A percentile compares a stretch with the other conserved stretches of the same genome.
Conservation (phyloP, 495 filamentous ascomycete genomes). For the Hyaloscypha finlandica region DNA sequence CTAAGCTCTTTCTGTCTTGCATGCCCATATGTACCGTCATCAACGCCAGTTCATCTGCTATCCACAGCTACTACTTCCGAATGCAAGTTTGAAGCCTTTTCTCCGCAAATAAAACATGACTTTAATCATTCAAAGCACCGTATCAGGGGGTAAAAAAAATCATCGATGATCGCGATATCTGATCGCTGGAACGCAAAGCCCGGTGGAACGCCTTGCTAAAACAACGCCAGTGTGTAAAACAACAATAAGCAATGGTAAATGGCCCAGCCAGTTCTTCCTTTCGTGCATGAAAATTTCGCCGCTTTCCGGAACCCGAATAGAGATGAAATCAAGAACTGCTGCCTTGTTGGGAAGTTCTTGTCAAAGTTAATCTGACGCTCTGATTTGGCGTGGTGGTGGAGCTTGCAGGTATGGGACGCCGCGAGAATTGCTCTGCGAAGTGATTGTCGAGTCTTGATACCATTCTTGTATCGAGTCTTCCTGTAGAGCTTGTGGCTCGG, state of each 20-base stretch:
- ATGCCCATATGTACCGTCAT: neutral
- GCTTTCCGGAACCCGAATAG: neutral
- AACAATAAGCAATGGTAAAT: slow-evolving; percentile 10
- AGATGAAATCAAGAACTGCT: neutral
- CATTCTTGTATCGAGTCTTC: slow-evolving; percentile 17
- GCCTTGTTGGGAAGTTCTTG: neutral
- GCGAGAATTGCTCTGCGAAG: slow-evolving; percentile 21
- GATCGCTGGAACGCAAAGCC: slow-evolving; percentile 10
- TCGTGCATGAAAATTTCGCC: neutral
- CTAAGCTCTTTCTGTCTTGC: neutral
- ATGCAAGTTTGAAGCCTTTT: slow-evolving; percentile 5
- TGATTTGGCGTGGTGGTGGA: neutral
- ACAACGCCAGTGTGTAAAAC: slow-evolving; percentile 15
- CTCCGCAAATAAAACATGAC: neutral
- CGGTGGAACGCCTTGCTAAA: slow-evolving; percentile 25
- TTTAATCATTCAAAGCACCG: slow-evolving; percentile 4
- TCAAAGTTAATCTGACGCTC: neutral
- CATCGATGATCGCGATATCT: neutral
- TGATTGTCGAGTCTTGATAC: slow-evolving; percentile 22
- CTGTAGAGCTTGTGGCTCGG: slow-evolving; percentile 14
- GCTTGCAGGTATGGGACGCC: slow-evolving; percentile 16
- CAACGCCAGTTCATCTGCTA: neutral
- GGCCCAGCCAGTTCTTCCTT: slow-evolving; percentile 22
- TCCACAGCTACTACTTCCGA: neutral
- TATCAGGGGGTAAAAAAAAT: neutral